These are phyloP conservation scores for Nidularia sp. DNA, from an alignment of 768 basidiomycete genomes.

Conservation along the genomic window DNA sequence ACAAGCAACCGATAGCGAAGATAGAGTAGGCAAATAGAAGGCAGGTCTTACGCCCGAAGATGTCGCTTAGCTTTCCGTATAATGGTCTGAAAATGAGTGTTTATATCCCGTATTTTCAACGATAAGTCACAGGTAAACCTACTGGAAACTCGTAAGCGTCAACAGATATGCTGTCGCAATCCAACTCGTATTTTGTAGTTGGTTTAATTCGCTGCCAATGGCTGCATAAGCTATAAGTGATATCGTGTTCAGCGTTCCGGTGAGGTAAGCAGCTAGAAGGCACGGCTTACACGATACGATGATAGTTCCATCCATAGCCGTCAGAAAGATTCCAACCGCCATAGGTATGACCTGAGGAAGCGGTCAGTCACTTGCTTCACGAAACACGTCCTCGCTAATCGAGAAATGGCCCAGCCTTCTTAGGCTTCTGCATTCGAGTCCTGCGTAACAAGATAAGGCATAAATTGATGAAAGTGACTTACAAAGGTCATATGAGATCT, in stretches of 20 bases:
- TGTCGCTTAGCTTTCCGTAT: conserved; percentile 63
- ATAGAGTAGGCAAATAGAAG: conserved; percentile 50
- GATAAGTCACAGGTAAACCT: conserved; percentile 6
- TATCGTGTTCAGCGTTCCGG: background rate
- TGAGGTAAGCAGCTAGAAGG: background rate
- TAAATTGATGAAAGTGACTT: background rate
- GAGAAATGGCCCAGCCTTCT: background rate
- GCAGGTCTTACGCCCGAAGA: conserved; percentile 59
- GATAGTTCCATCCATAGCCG: conserved; percentile 47
- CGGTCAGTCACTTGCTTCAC: background rate
- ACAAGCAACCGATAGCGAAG: conserved; percentile 49
- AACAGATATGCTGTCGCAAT: conserved; percentile 62
- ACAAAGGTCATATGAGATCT: conserved; percentile 1
- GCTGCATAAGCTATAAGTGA: conserved; percentile 39
- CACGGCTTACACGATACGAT: conserved; percentile 34
- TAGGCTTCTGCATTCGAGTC: background rate
- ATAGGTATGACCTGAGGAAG: conserved; percentile 36
- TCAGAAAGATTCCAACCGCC: conserved; percentile 42
- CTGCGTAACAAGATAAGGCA: background rate
- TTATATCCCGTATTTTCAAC: background rate
- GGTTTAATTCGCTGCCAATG: conserved; percentile 55
- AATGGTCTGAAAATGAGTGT: conserved; percentile 37
- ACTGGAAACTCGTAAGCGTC: conserved; percentile 61
- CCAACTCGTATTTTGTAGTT: conserved; percentile 65
- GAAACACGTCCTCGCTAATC: background rate